These are phyloP conservation scores for Boehmeria nivea DNA, from an alignment of 306 rosid species.

Conservation along the genomic window DNA sequence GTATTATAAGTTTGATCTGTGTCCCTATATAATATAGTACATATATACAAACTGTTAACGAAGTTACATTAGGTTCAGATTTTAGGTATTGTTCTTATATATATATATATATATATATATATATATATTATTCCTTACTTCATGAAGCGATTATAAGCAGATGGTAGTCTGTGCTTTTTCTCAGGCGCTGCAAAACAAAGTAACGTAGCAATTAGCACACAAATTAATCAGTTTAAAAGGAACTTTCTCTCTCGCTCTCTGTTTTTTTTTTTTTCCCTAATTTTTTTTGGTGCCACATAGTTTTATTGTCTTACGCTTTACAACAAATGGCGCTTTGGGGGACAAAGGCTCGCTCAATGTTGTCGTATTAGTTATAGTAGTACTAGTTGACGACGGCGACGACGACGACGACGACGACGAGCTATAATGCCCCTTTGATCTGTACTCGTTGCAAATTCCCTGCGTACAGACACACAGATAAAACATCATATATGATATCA, in stretches of 20 bases:
- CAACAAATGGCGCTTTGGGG: slow-evolving; percentile 87
- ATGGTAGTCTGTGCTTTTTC: slow-evolving; percentile 95
- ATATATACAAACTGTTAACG: no score
- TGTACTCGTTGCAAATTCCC: slow-evolving; percentile 57
- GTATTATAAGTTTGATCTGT: no score
- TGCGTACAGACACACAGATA: slow-evolving; percentile 17
- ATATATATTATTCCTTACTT: slow-evolving; percentile 60
- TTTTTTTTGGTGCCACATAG: no score
- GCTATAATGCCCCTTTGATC: slow-evolving; percentile 51
- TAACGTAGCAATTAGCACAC: background rate
- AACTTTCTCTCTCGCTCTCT: no score
- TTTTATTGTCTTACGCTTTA: slow-evolving; percentile 49
- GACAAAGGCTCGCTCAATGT: slow-evolving; percentile 60
- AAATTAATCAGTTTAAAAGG: no score
- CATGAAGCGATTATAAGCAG: slow-evolving; percentile 98
- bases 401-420: slow-evolving; percentile 39
- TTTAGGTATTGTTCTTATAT: no score
- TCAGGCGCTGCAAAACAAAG: slow-evolving; percentile 70
- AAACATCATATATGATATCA: no score
- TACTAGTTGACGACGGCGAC: background rate
- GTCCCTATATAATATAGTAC: no score
- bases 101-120: background rate
- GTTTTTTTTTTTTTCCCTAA: no score
- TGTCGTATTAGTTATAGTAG: slow-evolving; percentile 23
- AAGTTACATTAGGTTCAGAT: no score